Percentiles rank a stretch among this genome's conserved stretches.
These are phyloP conservation scores for Pleurotus platypus DNA, from an alignment of 768 basidiomycete species.

Conservation along the genomic window DNA sequence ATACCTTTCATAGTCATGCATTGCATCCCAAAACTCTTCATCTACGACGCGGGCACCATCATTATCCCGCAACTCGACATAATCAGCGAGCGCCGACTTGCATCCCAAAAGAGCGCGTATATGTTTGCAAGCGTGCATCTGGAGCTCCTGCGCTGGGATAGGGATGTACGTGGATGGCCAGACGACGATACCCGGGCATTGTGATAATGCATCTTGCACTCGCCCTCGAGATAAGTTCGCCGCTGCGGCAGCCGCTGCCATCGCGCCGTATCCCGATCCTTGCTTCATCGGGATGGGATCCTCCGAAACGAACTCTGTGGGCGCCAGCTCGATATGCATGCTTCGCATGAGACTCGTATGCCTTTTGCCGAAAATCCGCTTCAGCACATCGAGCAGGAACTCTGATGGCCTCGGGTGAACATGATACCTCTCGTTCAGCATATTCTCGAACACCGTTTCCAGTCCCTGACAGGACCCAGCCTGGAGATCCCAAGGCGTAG, in stretches of 20 bases:
- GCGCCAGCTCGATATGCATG: conserved; percentile 39
- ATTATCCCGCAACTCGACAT: conserved; percentile 19
- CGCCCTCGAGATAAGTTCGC: not conserved
- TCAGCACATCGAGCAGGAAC: conserved; percentile 26
- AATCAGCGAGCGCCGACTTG: conserved; percentile 38
- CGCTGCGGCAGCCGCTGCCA: conserved; percentile 1
- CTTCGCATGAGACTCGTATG: conserved; percentile 22
- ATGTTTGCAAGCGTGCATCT: conserved; percentile 46
- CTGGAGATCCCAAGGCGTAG: conserved; percentile 23
- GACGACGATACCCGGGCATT: conserved; percentile 45
- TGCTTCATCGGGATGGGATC: conserved; percentile 3
- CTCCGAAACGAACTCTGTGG: conserved; percentile 17
- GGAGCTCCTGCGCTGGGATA: conserved; percentile 37
- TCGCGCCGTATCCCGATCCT: not conserved
- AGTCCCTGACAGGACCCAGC: conserved; percentile 26
- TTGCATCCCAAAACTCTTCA: conserved; percentile 21
- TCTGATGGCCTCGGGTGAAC: conserved; percentile 34
- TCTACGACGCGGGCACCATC: conserved; percentile 18
- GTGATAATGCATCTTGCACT: conserved; percentile 19
- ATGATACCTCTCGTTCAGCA: conserved; percentile 36
- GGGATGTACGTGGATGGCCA: conserved; percentile 41
- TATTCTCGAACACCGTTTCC: conserved; percentile 39
- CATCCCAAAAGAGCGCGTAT: conserved; percentile 39
- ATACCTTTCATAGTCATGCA: conserved; percentile 38
- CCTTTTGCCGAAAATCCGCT: conserved; percentile 30